phyloP scores from a whole-genome alignment of 1,284 basidiomycete species.

The Cystobasidiaceae sp. region DNA sequence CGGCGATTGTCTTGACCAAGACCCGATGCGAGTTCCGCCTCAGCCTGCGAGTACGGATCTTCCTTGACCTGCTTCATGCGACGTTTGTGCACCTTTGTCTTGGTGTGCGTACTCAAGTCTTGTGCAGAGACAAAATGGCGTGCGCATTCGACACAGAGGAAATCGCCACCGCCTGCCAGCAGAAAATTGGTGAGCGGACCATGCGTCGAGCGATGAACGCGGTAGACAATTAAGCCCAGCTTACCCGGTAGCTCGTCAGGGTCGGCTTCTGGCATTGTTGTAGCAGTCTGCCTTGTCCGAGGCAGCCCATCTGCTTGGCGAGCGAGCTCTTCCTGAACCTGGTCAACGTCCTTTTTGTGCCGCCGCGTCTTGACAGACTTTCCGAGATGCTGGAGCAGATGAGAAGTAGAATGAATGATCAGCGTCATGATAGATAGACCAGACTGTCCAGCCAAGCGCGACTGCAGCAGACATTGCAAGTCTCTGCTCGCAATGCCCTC shows the following conservation, averaged over 20 bases:
- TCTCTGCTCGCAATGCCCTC: not conserved
- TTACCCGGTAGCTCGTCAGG: slow-evolving; percentile 29
- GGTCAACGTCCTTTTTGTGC: slow-evolving; percentile 30
- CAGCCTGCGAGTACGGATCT: slow-evolving; percentile 25
- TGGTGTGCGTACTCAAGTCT: slow-evolving; percentile 20
- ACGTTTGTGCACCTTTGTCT: slow-evolving; percentile 29
- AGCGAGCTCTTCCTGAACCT: slow-evolving; percentile 26
- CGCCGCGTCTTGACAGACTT: slow-evolving; percentile 28
- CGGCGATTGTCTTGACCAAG: slow-evolving; percentile 20
- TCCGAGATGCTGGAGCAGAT: slow-evolving; percentile 2
- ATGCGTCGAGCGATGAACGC: not conserved
- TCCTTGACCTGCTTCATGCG: slow-evolving; percentile 33
- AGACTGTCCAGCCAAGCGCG: too few species aligned
- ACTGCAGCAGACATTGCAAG: too few species aligned
- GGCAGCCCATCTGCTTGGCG: slow-evolving; percentile 7
- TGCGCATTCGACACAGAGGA: slow-evolving; percentile 31
- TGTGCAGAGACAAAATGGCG: slow-evolving; percentile 29
- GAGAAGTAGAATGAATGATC: not conserved
- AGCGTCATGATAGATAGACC: too few species aligned
- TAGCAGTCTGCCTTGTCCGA: slow-evolving; percentile 5
- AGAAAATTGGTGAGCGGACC: not conserved
- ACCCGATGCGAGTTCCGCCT: slow-evolving; percentile 26
- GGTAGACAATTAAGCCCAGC: too few species aligned
- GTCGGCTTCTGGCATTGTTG: slow-evolving; percentile 24
- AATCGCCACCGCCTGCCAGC: slow-evolving; percentile 26